phyloP scores from a whole-genome alignment of 2,329 filamentous ascomycete species.

The Talaromyces amestolkiae region DNA sequence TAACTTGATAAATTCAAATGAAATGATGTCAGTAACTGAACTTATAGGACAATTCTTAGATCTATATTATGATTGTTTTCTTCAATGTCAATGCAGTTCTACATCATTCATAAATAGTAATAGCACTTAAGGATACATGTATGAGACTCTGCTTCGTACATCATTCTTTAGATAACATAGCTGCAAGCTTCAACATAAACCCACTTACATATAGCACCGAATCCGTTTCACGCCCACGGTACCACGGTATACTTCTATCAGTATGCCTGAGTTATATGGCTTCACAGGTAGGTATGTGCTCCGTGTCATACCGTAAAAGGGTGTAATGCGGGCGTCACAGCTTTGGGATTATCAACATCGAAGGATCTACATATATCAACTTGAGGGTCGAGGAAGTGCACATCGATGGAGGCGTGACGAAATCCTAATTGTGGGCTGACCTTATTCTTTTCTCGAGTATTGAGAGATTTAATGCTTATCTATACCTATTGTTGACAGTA shows the following conservation, averaged over 20 bases:
- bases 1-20: neutral
- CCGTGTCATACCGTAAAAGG: neutral
- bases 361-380: no score
- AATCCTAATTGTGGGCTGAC: neutral
- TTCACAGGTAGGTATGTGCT: neutral
- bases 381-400: neutral
- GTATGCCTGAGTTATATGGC: neutral
- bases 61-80: neutral
- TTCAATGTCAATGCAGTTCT: neutral
- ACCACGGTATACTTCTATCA: neutral
- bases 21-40: neutral
- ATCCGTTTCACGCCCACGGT: neutral
- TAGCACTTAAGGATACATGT: neutral
- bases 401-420: neutral
- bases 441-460: neutral
- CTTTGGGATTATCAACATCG: neutral
- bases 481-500: neutral
- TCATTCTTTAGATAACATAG: neutral
- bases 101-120: neutral
- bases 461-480: neutral
- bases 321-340: neutral
- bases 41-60: neutral
- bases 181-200: neutral
- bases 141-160: neutral
- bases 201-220: neutral